phyloP scores from a whole-genome alignment of 306 rosid species.

The Datisca glomerata region DNA sequence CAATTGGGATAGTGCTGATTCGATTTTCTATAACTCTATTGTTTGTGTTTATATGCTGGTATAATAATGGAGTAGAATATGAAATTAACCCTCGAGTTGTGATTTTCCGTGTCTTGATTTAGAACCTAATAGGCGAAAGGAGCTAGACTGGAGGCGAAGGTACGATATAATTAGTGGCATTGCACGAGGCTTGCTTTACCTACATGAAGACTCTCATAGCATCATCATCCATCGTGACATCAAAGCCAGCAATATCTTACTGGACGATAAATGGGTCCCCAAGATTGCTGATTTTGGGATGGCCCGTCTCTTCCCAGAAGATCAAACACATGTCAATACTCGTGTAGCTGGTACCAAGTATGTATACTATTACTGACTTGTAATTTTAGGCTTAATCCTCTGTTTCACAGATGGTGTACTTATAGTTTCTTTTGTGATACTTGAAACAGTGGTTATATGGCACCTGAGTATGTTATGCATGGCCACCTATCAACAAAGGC shows the following conservation, averaged over 20 bases:
- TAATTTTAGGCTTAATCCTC: neutral
- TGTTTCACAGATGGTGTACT: neutral
- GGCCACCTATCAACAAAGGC: slow-evolving; percentile 70
- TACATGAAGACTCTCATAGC: slow-evolving; percentile 81
- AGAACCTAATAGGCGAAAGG: slow-evolving; percentile 41
- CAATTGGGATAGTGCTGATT: neutral
- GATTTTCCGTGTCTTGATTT: slow-evolving; percentile 12
- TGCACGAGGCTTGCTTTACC: slow-evolving; percentile 84
- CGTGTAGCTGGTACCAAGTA: slow-evolving; percentile 99
- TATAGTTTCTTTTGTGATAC: neutral
- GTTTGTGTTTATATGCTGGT: neutral
- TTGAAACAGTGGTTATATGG: slow-evolving; percentile 79
- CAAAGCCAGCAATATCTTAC: slow-evolving; percentile 81
- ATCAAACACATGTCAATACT: slow-evolving; percentile 79
- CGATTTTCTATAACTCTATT: neutral
- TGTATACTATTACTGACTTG: slow-evolving; percentile 5
- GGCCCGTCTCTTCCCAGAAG: slow-evolving; percentile 99
- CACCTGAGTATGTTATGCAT: slow-evolving; percentile 85
- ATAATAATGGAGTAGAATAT: neutral
- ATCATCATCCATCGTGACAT: slow-evolving; percentile 89
- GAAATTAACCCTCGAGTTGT: too few species aligned
- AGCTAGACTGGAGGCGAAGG: slow-evolving; percentile 83
- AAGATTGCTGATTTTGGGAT: slow-evolving; percentile 97
- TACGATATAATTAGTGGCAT: slow-evolving; percentile 61
- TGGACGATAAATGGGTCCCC: slow-evolving; percentile 83